Conservation (phyloP, 352 stramenopile species). For the Albugo candida region DNA sequence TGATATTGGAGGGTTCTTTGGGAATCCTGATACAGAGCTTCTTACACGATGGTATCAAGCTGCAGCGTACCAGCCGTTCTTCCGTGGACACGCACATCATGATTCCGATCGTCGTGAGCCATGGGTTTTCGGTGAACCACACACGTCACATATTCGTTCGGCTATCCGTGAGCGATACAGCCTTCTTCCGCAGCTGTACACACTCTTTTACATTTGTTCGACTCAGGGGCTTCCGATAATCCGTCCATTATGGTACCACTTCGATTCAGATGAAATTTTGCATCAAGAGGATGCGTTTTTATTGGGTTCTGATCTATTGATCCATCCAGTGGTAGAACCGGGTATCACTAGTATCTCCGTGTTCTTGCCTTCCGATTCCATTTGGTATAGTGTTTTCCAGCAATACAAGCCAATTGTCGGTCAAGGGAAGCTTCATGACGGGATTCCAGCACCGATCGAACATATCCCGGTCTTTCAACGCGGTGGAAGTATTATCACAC, state of each 20-base stretch:
- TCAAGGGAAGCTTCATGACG: constrained; percentile 25
- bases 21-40: constrained; percentile 89
- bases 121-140: constrained; percentile 94
- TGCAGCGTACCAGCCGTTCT: constrained; percentile 95
- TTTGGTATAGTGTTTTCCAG: constrained; percentile 87
- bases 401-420: constrained; percentile 31
- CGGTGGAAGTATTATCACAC: constrained; percentile 86
- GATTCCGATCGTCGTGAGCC: constrained; percentile 96
- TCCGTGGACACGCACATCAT: constrained; percentile 96
- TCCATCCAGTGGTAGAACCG: constrained; percentile 88
- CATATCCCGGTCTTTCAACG: constrained; percentile 95
- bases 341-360: constrained; percentile 70
- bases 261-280: constrained; percentile 75
- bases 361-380: constrained; percentile 58
- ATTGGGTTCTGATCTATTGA: constrained; percentile 86
- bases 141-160: constrained; percentile 72
- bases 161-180: constrained; percentile 90
- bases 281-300: constrained; percentile 90
- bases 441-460: constrained; percentile 76
- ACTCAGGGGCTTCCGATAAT: constrained; percentile 63
- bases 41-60: constrained; percentile 94
- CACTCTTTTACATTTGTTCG: constrained; percentile 53
- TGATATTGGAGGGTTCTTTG: constrained; percentile 99
- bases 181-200: constrained; percentile 92
- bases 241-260: constrained; percentile 94